phyloP scores from a whole-genome alignment of 2,329 filamentous ascomycete species.

The Aspergillus awamori region DNA sequence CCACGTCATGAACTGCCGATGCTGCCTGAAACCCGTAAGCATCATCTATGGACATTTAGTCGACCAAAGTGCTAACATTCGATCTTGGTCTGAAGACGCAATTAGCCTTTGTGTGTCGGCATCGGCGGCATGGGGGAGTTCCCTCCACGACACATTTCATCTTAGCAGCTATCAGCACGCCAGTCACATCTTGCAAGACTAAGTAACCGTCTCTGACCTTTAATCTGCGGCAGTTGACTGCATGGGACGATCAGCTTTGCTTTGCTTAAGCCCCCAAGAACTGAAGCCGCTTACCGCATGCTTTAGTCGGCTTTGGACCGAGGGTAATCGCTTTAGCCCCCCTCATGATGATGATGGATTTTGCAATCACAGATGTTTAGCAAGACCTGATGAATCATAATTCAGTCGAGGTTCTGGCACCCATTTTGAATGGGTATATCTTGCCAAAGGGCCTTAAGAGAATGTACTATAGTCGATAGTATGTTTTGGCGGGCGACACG shows the following conservation, averaged over 20 bases:
- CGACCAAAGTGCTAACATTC: conserved; percentile 25
- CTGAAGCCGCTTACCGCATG: conserved; percentile 29
- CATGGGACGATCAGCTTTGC: background rate
- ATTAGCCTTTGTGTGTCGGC: conserved; percentile 25
- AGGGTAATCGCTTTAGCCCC: conserved; percentile 21
- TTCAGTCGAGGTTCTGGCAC: background rate
- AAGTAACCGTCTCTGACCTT: conserved; percentile 22
- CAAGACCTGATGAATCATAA: too few species aligned
- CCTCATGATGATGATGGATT: conserved; percentile 20
- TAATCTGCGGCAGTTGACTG: conserved; percentile 36
- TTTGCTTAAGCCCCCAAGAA: background rate
- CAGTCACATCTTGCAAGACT: background rate
- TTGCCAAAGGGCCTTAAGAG: background rate
- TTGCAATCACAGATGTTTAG: too few species aligned
- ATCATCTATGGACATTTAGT: background rate
- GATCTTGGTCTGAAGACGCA: conserved; percentile 36
- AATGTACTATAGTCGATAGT: background rate
- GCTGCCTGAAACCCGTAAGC: conserved; percentile 26
- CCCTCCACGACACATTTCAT: conserved; percentile 37
- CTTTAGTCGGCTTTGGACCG: conserved; percentile 36
- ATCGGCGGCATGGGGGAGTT: conserved; percentile 33
- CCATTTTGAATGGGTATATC: background rate
- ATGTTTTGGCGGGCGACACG: conserved; percentile 10
- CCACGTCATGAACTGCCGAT: conserved; percentile 22
- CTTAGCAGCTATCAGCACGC: conserved; percentile 18